Conservation (phyloP, 2,329 filamentous ascomycete species). For the Sclerotinia sclerotiorum region DNA sequence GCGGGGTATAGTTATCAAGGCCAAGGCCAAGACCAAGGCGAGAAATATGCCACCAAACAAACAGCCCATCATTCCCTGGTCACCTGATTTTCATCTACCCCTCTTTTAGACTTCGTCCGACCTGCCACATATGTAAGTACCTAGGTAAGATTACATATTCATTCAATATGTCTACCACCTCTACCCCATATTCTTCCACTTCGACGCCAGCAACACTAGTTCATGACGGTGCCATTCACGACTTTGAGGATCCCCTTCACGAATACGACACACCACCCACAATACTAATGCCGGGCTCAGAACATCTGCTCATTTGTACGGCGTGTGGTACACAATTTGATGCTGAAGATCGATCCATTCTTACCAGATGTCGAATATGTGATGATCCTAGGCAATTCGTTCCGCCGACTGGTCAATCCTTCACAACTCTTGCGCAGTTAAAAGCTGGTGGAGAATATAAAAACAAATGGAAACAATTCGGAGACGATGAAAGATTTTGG, state of each 20-base stretch:
- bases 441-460: slow-evolving; percentile 43
- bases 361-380: slow-evolving; percentile 66
- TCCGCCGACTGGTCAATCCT: slow-evolving; percentile 62
- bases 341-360: slow-evolving; percentile 47
- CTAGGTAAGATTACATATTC: background rate
- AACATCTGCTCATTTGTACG: slow-evolving; percentile 57
- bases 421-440: slow-evolving; percentile 58
- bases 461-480: slow-evolving; percentile 54
- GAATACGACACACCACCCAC: slow-evolving; percentile 29
- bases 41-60: background rate
- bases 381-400: slow-evolving; percentile 73
- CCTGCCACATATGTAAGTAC: background rate
- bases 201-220: slow-evolving; percentile 9
- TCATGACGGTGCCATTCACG: slow-evolving; percentile 19
- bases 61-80: background rate
- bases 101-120: background rate
- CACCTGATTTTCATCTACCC: slow-evolving; percentile 4
- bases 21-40: no score
- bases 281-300: slow-evolving; percentile 28
- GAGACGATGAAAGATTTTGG: slow-evolving; percentile 48
- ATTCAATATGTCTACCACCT: slow-evolving; percentile 15
- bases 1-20: background rate
- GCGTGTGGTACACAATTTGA: slow-evolving; percentile 72
- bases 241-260: slow-evolving; percentile 30
- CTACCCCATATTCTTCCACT: slow-evolving; percentile 14